Conservation (phyloP, 768 basidiomycete species). For the Auriscalpium orientale region DNA sequence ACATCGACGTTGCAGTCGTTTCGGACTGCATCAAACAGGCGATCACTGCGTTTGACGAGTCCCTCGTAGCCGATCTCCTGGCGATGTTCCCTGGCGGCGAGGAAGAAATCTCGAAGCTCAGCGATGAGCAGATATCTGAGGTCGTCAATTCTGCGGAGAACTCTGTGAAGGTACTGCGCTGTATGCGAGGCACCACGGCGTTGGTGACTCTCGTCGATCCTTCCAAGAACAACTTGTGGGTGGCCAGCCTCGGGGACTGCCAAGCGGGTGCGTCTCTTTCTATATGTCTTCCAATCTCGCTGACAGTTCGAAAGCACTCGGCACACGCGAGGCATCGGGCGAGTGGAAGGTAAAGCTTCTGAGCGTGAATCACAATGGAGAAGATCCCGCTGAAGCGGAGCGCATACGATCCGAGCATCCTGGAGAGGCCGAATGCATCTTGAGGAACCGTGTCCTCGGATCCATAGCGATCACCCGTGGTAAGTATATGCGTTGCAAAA, state of each 20-base stretch:
- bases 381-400: constrained; percentile 31
- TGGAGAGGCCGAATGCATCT: constrained; percentile 33
- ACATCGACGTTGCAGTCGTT: constrained; percentile 24
- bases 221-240: constrained; percentile 37
- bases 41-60: constrained; percentile 33
- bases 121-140: constrained; percentile 45
- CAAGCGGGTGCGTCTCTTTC: constrained; percentile 33
- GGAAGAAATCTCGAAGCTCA: constrained; percentile 28
- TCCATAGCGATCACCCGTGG: constrained; percentile 52
- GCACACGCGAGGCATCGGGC: constrained; percentile 24
- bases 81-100: constrained; percentile 44
- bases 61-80: constrained; percentile 34
- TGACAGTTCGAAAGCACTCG: constrained; percentile 30
- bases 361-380: constrained; percentile 46
- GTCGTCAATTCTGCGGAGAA: constrained; percentile 43
- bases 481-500: constrained; percentile 15
- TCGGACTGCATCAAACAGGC: constrained; percentile 29
- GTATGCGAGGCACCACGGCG: constrained; percentile 46
- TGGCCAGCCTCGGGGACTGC: constrained; percentile 51
- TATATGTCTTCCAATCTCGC: neutral
- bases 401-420: constrained; percentile 40
- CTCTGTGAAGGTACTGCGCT: constrained; percentile 28
- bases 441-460: constrained; percentile 42
- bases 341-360: constrained; percentile 34
- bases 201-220: constrained; percentile 42